Evolutionary conservation across 2,329 filamentous ascomycete genomes (phyloP).

Genomic region (Ciborinia camelliae): DNA sequence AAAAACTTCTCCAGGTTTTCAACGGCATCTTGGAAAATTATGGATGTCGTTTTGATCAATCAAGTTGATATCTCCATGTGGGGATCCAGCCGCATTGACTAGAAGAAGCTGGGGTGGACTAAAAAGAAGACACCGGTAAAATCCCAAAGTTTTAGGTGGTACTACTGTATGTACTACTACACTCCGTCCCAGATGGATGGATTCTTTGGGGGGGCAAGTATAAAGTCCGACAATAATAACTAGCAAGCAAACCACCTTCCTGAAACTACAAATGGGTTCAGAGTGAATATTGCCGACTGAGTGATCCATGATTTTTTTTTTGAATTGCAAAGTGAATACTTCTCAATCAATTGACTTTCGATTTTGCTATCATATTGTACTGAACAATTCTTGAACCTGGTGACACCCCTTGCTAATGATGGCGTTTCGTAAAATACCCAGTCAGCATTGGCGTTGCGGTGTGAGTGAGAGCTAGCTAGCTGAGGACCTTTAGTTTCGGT

Average conservation of each 20-base stretch:
- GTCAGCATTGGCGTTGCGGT: constrained; percentile 12
- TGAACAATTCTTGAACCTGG: background rate
- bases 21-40: too few species aligned
- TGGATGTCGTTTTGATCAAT: background rate
- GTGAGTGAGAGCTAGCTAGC: background rate
- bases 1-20: background rate
- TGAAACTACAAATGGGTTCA: background rate
- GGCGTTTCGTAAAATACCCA: background rate
- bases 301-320: too few species aligned
- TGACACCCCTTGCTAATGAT: background rate
- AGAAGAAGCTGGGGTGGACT: background rate
- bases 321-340: background rate
- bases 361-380: background rate
- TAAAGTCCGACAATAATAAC: background rate
- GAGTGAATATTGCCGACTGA: background rate
- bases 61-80: background rate
- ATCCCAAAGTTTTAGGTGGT: background rate
- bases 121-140: too few species aligned
- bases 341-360: background rate
- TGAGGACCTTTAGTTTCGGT: constrained; percentile 7
- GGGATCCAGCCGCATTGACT: background rate
- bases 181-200: background rate
- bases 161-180: background rate
- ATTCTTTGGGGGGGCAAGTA: background rate
- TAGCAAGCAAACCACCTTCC: background rate